These are phyloP conservation scores for Saussurea involucrata DNA, from an alignment of 129 eudicot species.

Conservation along the genomic window DNA sequence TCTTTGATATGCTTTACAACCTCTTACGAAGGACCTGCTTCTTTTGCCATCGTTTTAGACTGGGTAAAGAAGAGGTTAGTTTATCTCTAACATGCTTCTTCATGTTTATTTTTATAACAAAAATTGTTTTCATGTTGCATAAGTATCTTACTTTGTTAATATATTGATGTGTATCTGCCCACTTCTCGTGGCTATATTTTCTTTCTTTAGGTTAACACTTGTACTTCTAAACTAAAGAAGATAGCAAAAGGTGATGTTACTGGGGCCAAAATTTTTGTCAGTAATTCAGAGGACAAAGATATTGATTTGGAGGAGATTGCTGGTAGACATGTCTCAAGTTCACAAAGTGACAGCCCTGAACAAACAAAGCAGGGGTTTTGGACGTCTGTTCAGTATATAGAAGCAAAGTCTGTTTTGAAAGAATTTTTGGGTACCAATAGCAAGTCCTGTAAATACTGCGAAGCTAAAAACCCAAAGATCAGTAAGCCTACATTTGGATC, in stretches of 20 bases:
- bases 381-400: slow-evolving; percentile 78
- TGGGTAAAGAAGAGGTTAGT: slow-evolving; percentile 44
- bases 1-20: slow-evolving; percentile 55
- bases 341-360: slow-evolving; percentile 17
- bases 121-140: background rate
- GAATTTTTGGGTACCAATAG: slow-evolving; percentile 39
- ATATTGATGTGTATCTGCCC: background rate
- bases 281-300: slow-evolving; percentile 12
- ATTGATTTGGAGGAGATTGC: slow-evolving; percentile 50
- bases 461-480: slow-evolving; percentile 53
- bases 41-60: slow-evolving; percentile 59
- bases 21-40: slow-evolving; percentile 62
- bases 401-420: slow-evolving; percentile 65
- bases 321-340: slow-evolving; percentile 46
- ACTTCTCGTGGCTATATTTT: background rate
- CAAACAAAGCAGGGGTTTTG: slow-evolving; percentile 32
- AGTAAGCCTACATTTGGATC: slow-evolving; percentile 80
- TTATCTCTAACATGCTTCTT: background rate
- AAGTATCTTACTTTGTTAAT: background rate
- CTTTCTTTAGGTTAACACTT: slow-evolving; percentile 42
- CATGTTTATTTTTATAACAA: background rate
- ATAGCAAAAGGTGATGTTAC: slow-evolving; percentile 67
- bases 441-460: slow-evolving; percentile 46
- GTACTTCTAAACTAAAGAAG: slow-evolving; percentile 53
- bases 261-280: slow-evolving; percentile 57